A percentile compares a stretch with the other conserved stretches of the same genome.
phyloP scores from a whole-genome alignment of 1,284 basidiomycete species.

The Marasmius tenuissimus region DNA sequence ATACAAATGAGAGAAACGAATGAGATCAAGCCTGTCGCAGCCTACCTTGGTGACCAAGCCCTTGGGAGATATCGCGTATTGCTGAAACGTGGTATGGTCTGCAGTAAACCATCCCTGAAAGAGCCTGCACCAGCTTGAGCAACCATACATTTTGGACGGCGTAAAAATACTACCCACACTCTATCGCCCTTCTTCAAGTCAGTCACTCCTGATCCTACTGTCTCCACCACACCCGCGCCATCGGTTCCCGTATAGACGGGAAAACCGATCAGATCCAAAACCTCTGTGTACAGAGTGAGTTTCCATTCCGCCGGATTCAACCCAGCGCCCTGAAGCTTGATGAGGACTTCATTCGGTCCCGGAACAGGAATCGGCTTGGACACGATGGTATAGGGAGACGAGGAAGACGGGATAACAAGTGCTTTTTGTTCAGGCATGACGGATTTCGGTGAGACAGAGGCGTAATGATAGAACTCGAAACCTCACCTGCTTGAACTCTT shows the following conservation, averaged over 20 bases:
- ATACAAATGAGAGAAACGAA: background rate
- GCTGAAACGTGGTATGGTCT: slow-evolving; percentile 45
- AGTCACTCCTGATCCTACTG: slow-evolving; percentile 49
- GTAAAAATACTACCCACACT: slow-evolving; percentile 40
- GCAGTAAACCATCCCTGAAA: slow-evolving; percentile 37
- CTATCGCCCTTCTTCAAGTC: slow-evolving; percentile 54
- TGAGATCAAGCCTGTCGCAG: background rate
- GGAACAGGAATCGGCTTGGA: background rate
- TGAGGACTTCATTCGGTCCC: background rate
- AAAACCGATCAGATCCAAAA: background rate
- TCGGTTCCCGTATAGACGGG: background rate
- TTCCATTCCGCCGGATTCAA: background rate
- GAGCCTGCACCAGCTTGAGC: slow-evolving; percentile 29
- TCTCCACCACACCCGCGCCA: background rate
- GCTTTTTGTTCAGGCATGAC: background rate
- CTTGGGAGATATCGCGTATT: slow-evolving; percentile 42
- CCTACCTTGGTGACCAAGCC: slow-evolving; percentile 42
- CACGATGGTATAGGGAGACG: background rate
- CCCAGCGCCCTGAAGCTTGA: background rate
- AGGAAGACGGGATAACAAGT: background rate
- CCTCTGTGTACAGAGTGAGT: background rate
- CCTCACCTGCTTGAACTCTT: too few relatives aligned
- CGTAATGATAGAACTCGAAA: too few relatives aligned
- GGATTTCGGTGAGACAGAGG: too few relatives aligned
- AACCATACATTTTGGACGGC: background rate